Conservation (phyloP, 192 early-diverging fungal species). For the Phlyctochytrium arcticum region DNA sequence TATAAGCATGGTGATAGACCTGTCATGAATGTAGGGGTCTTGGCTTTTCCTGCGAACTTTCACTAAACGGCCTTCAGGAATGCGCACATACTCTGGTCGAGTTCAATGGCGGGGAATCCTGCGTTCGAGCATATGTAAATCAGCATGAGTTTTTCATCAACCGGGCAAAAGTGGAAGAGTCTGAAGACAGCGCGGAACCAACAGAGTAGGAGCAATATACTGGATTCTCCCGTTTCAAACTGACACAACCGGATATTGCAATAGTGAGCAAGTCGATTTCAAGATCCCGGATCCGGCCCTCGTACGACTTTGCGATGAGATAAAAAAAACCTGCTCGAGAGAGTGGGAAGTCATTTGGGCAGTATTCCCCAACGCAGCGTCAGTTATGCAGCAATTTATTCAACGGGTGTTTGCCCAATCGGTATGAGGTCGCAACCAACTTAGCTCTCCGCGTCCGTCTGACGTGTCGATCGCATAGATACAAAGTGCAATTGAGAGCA, state of each 20-base stretch:
- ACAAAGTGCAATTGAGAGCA: conserved; percentile 79
- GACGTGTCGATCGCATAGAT: conserved; percentile 65
- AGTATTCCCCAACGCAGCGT: conserved; percentile 87
- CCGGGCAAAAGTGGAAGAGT: conserved; percentile 31
- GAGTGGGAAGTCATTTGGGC: conserved; percentile 91
- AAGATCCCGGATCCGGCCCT: not conserved
- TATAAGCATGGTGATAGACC: conserved; percentile 69
- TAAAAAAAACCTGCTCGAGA: conserved; percentile 71
- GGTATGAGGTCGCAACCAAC: no score
- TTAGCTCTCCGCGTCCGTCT: no score
- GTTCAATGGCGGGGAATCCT: conserved; percentile 94
- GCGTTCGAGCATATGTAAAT: conserved; percentile 92
- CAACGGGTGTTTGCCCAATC: conserved; percentile 96
- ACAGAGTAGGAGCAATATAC: not conserved
- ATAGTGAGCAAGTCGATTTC: not conserved
- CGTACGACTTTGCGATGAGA: conserved; percentile 61
- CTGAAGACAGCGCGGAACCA: not conserved
- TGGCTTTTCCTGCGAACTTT: not conserved
- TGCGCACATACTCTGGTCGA: conserved; percentile 83
- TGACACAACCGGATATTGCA: no score
- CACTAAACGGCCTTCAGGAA: conserved; percentile 49
- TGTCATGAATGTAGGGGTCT: conserved; percentile 65
- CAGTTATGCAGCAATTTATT: conserved; percentile 90
- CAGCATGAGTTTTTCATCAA: conserved; percentile 96
- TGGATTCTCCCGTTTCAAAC: no score